phyloP scores from a whole-genome alignment of 1,284 basidiomycete species.

The Fomitopsis pinicola region DNA sequence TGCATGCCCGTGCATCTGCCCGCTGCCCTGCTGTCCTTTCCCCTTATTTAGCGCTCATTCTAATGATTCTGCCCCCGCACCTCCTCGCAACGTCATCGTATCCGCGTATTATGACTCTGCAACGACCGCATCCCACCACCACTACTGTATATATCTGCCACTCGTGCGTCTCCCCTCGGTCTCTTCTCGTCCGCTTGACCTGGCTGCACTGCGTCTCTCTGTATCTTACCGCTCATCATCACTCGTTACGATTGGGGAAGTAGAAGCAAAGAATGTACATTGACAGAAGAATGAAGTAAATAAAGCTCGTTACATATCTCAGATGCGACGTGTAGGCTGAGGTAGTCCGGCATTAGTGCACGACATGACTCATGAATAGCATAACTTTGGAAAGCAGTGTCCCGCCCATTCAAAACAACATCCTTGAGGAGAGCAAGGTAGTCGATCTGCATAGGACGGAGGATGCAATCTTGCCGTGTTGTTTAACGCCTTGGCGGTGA shows the following conservation, averaged over 20 bases:
- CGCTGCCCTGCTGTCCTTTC: slow-evolving; percentile 4
- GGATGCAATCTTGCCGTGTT: slow-evolving; percentile 6
- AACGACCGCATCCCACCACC: background rate
- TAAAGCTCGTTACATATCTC: slow-evolving; percentile 1
- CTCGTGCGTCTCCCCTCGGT: slow-evolving; percentile 4
- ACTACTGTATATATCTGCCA: slow-evolving; percentile 3
- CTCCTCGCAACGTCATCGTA: background rate
- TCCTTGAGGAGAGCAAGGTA: background rate
- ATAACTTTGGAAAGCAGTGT: background rate
- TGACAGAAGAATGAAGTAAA: slow-evolving; percentile 5
- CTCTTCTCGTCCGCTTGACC: slow-evolving; percentile 4
- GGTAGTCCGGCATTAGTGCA: no score
- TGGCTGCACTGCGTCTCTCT: slow-evolving; percentile 7
- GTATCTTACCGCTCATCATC: slow-evolving; percentile 10
- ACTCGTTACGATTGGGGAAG: slow-evolving; percentile 11
- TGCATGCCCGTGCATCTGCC: background rate
- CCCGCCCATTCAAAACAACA: slow-evolving; percentile 8
- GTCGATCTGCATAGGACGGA: slow-evolving; percentile 8
- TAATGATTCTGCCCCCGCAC: background rate
- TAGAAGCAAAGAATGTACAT: slow-evolving; percentile 17
- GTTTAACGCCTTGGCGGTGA: slow-evolving; percentile 8
- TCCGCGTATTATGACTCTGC: background rate
- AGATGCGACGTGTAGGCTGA: background rate
- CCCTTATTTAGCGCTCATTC: background rate
- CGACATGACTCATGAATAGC: no score